Conservation (phyloP, 2,329 filamentous ascomycete genomes). For the Fusarium xylarioides region DNA sequence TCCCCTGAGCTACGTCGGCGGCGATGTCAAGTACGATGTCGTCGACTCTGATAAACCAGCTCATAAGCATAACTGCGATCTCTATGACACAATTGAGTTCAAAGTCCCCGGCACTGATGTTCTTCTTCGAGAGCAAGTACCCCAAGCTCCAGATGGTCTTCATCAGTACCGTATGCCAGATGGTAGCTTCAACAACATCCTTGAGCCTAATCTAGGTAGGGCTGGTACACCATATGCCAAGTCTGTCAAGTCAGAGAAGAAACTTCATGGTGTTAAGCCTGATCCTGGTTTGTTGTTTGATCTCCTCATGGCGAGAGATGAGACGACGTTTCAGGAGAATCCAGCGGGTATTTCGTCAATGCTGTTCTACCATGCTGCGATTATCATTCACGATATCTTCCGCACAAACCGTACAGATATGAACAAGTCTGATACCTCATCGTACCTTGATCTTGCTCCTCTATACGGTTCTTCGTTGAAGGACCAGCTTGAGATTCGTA, state of each 20-base stretch:
- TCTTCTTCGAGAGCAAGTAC: constrained; percentile 49
- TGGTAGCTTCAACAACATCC: constrained; percentile 63
- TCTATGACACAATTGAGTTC: constrained; percentile 51
- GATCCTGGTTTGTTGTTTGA: constrained; percentile 75
- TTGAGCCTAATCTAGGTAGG: constrained; percentile 69
- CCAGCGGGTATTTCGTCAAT: constrained; percentile 78
- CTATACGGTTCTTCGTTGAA: constrained; percentile 74
- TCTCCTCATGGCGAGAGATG: constrained; percentile 68
- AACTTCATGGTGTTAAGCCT: constrained; percentile 67
- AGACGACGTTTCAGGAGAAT: constrained; percentile 65
- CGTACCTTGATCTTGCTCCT: constrained; percentile 77
- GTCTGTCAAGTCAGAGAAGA: constrained; percentile 66
- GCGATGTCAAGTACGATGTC: constrained; percentile 52
- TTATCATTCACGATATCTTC: constrained; percentile 56
- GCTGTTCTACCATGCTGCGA: constrained; percentile 78
- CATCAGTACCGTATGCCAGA: constrained; percentile 51
- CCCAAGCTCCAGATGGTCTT: constrained; percentile 49
- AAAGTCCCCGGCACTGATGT: constrained; percentile 50
- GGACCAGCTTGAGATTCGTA: constrained; percentile 71
- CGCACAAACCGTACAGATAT: constrained; percentile 64
- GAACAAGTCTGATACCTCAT: constrained; percentile 73
- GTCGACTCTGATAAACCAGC: constrained; percentile 44
- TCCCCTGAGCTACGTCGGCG: constrained; percentile 56
- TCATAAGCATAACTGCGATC: constrained; percentile 46
- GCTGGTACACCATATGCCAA: constrained; percentile 75